phyloP scores from a whole-genome alignment of 2,329 filamentous ascomycete genomes.

The Trichoderma pleuroti region DNA sequence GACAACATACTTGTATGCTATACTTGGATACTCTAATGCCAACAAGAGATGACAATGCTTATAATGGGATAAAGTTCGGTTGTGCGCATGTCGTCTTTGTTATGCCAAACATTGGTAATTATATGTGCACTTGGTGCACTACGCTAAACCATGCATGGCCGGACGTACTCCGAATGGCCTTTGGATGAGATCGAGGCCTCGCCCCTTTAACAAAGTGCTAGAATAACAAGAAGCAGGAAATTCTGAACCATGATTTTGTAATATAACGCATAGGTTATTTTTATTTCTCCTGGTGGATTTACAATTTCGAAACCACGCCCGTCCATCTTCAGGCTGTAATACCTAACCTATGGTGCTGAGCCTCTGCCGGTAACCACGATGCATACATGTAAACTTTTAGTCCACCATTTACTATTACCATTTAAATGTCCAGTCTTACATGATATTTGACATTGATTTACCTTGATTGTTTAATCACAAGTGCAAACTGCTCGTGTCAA shows the following conservation, averaged over 20 bases:
- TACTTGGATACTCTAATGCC: accelerated
- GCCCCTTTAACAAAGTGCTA: background rate
- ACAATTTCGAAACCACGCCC: background rate
- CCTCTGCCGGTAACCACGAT: background rate
- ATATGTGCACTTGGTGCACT: background rate
- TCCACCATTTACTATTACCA: background rate
- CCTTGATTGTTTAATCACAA: background rate
- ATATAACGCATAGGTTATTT: background rate
- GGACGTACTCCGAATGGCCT: background rate
- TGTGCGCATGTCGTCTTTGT: background rate
- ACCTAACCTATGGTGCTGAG: background rate
- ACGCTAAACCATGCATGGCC: background rate
- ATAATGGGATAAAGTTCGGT: background rate
- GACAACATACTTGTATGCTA: background rate
- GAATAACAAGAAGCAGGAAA: background rate
- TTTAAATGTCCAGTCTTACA: background rate
- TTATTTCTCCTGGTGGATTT: background rate
- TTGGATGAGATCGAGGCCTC: background rate
- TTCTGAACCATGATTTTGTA: background rate
- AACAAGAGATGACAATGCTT: background rate
- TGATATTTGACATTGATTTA: background rate
- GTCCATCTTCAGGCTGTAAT: background rate
- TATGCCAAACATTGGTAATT: background rate
- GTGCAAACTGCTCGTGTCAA: background rate
- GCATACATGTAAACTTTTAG: background rate